These are phyloP conservation scores for Solanum chmielewskii DNA, from an alignment of 257 asterid genomes.

Conservation along the genomic window DNA sequence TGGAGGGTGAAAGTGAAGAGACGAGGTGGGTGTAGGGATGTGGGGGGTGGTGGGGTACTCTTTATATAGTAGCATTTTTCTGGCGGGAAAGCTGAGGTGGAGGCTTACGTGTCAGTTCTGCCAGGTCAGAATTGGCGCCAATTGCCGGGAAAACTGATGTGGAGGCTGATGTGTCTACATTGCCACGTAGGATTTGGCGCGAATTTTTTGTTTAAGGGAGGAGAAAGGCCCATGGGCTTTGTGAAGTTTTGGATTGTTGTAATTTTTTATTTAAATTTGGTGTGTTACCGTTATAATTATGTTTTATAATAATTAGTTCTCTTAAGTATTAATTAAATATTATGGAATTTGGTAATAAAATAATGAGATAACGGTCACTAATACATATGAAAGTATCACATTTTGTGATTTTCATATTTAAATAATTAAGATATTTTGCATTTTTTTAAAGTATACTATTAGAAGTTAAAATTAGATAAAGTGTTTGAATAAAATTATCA, in stretches of 20 bases:
- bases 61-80: constrained; percentile 4
- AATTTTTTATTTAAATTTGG: background rate
- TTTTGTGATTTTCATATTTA: background rate
- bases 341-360: background rate
- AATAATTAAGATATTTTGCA: background rate
- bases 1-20: background rate
- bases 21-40: background rate
- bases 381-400: background rate
- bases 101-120: background rate
- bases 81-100: constrained; percentile 38
- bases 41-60: background rate
- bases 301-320: background rate
- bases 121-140: constrained; percentile 40
- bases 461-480: background rate
- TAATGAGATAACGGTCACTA: background rate
- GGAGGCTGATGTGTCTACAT: constrained; percentile 19
- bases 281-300: background rate
- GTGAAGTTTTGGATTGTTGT: background rate
- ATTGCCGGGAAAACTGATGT: background rate
- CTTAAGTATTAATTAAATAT: background rate
- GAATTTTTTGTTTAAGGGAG: background rate
- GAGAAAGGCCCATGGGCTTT: background rate
- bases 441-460: background rate
- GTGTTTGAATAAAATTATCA: background rate
- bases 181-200: constrained; percentile 11